Percentiles rank a stretch among this genome's conserved stretches.
Conservation (phyloP, 1,284 basidiomycete species). For the Fistulinella staudtii region DNA sequence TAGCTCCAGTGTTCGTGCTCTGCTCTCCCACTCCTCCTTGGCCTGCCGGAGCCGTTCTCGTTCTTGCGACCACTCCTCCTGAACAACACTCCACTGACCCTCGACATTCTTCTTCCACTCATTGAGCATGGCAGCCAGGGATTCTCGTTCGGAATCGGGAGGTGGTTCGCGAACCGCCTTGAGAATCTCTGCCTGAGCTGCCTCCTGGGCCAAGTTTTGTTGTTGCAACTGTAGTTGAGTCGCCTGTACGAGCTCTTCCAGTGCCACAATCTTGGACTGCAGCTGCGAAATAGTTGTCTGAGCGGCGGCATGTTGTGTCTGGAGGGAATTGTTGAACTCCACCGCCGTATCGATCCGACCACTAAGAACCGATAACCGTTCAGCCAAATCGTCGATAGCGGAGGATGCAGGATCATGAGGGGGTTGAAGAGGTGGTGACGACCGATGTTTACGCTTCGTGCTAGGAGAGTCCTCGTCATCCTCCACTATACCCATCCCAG, state of each 20-base stretch:
- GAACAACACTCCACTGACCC: slow-evolving; percentile 63
- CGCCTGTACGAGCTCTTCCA: slow-evolving; percentile 55
- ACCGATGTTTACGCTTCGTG: slow-evolving; percentile 16
- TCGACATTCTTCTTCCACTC: slow-evolving; percentile 74
- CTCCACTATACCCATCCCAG: slow-evolving; percentile 58
- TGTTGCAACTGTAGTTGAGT: slow-evolving; percentile 38
- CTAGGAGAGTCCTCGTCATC: slow-evolving; percentile 35
- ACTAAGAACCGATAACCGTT: slow-evolving; percentile 69
- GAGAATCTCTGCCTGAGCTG: slow-evolving; percentile 38
- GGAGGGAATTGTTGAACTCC: slow-evolving; percentile 68
- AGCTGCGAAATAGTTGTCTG: slow-evolving; percentile 75
- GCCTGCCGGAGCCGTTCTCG: slow-evolving; percentile 71
- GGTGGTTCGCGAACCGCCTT: slow-evolving; percentile 35
- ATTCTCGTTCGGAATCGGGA: slow-evolving; percentile 38
- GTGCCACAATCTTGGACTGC: slow-evolving; percentile 60
- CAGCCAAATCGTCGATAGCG: slow-evolving; percentile 57
- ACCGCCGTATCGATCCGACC: slow-evolving; percentile 77
- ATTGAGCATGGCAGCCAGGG: slow-evolving; percentile 49
- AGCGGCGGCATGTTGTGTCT: slow-evolving; percentile 76
- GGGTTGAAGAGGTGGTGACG: slow-evolving; percentile 15
- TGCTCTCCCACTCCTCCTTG: slow-evolving; percentile 79
- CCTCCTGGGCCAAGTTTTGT: slow-evolving; percentile 42
- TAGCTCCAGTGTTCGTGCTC: slow-evolving; percentile 41
- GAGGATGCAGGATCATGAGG: slow-evolving; percentile 24
- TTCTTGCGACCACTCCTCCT: slow-evolving; percentile 81